phyloP scores from a whole-genome alignment of 306 rosid genomes.

The Biancaea sappan region DNA sequence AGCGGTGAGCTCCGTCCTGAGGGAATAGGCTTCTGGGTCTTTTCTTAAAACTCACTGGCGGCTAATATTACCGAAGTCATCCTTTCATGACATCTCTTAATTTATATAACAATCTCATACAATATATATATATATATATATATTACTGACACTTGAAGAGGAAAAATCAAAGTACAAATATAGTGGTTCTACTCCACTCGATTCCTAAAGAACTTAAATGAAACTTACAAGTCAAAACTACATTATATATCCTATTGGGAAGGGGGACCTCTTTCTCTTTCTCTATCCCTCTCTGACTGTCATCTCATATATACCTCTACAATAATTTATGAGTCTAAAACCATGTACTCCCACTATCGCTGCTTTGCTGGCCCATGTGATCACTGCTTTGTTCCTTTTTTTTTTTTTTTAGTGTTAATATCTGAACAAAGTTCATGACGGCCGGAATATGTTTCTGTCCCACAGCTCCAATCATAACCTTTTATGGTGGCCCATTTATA shows the following conservation, averaged over 20 bases:
- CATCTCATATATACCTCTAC: conserved; percentile 41
- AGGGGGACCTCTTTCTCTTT: conserved; percentile 31
- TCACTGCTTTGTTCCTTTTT: no score
- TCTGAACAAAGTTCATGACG: conserved; percentile 40
- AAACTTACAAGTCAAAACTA: conserved; percentile 33
- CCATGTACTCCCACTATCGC: conserved; percentile 40
- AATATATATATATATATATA: neutral
- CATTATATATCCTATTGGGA: conserved; percentile 31
- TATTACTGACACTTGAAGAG: conserved; percentile 3
- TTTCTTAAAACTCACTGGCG: conserved; percentile 2
- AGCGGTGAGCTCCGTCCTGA: neutral
- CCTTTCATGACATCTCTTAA: neutral
- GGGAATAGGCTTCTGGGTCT: neutral
- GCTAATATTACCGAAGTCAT: neutral
- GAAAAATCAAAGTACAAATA: conserved; percentile 25
- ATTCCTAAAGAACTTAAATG: conserved; percentile 18
- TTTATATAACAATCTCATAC: neutral
- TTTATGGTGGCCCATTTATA: conserved; percentile 47
- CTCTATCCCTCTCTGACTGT: neutral
- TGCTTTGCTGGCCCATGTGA: conserved; percentile 66
- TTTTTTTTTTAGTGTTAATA: conserved; percentile 18
- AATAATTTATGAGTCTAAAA: conserved; percentile 28
- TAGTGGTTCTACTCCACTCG: conserved; percentile 31
- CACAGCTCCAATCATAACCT: conserved; percentile 52
- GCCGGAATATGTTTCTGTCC: conserved; percentile 53